A percentile compares a stretch with the other conserved stretches of the same genome.
Evolutionary conservation across 1,139 yeast genomes (phyloP).

Genomic region (Nakaseomyces sp.): DNA sequence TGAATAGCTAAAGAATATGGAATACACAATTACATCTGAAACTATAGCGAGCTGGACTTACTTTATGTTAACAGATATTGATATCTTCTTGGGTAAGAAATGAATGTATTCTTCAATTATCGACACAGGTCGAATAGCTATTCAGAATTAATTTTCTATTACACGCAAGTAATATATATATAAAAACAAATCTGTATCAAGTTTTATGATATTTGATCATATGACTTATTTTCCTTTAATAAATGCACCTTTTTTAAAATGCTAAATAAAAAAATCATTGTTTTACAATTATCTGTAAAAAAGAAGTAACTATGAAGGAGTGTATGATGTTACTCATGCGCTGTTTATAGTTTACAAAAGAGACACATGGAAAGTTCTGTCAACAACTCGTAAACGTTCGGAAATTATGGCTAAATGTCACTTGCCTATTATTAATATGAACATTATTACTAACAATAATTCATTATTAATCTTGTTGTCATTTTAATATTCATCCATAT

Average conservation of each 20-base stretch:
- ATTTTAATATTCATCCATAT: too few relatives aligned
- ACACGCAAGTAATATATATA: slow-evolving; percentile 5
- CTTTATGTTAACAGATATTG: not conserved
- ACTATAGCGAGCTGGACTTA: not conserved
- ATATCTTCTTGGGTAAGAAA: not conserved
- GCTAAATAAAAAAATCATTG: not conserved
- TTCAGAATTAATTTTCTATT: slow-evolving; percentile 3
- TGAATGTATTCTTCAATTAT: not conserved
- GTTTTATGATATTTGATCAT: not conserved
- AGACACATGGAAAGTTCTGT: too few relatives aligned
- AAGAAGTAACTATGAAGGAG: too few relatives aligned
- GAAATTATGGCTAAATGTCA: not conserved
- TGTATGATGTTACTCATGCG: not conserved
- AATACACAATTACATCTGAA: not conserved
- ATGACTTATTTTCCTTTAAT: not conserved
- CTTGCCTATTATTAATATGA: not conserved
- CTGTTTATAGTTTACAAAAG: not conserved
- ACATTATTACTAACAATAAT: slow-evolving; percentile 14
- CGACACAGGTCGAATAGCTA: not conserved
- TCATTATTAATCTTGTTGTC: not conserved
- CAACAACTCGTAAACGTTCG: not conserved
- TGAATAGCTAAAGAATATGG: not conserved
- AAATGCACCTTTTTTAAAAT: slow-evolving; percentile 5
- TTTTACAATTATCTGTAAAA: not conserved
- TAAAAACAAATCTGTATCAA: slow-evolving; percentile 4